These are phyloP conservation scores for Cercospora sojina DNA, from an alignment of 2,329 filamentous ascomycete species.

Conservation along the genomic window DNA sequence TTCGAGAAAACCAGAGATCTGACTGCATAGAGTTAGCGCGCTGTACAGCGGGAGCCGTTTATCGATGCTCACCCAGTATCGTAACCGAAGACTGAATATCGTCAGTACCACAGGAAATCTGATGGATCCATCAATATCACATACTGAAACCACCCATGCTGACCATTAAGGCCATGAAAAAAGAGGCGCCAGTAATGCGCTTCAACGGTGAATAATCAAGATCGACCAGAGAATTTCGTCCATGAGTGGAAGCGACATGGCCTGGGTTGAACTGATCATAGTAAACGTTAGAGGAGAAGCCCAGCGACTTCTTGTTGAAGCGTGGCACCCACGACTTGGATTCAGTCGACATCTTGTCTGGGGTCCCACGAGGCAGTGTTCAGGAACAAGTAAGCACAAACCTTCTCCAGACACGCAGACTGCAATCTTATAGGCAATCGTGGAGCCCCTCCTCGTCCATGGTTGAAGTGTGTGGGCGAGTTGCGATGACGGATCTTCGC, in stretches of 20 bases:
- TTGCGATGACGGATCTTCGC: slow-evolving; percentile 2
- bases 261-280: slow-evolving; percentile 23
- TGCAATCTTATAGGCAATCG: slow-evolving; percentile 12
- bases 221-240: slow-evolving; percentile 16
- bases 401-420: not conserved
- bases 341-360: slow-evolving; percentile 9
- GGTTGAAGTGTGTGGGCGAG: not conserved
- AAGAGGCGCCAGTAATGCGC: slow-evolving; percentile 24
- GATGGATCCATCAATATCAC: slow-evolving; percentile 20
- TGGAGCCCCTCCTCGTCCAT: not conserved
- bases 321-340: slow-evolving; percentile 8
- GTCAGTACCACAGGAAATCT: not conserved
- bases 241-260: slow-evolving; percentile 13
- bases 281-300: slow-evolving; percentile 16
- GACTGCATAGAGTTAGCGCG: slow-evolving; percentile 50
- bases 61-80: slow-evolving; percentile 4
- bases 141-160: slow-evolving; percentile 39
- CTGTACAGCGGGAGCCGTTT: slow-evolving; percentile 33
- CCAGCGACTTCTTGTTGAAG: slow-evolving; percentile 8
- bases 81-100: slow-evolving; percentile 15
- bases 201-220: slow-evolving; percentile 23
- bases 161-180: slow-evolving; percentile 39
- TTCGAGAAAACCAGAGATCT: slow-evolving; percentile 61
- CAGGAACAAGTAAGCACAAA: slow-evolving; percentile 17
- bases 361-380: slow-evolving; percentile 15